Evolutionary conservation across 805 yeast species (phyloP), one percentile per base, ranked within the genome.

Genomic region (Clavispora fructus): DNA sequence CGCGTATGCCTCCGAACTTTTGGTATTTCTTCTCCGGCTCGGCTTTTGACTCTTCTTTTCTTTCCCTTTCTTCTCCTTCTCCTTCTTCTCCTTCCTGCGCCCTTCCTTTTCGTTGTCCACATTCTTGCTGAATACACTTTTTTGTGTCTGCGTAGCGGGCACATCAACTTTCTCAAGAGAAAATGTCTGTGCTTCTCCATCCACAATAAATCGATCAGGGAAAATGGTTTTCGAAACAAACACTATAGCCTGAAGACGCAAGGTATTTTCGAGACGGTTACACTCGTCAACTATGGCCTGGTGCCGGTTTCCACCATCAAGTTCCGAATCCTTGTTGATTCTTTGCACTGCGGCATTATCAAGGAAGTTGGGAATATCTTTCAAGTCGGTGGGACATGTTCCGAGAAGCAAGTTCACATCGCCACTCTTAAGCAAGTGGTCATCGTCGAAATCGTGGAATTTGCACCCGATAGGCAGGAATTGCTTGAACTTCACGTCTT

Each of bases 401-500:
- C 65, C 65, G 13, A 55, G 49, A n/a, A 61, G 54, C 10, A 60
- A 47, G 27, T 57, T 47, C 27, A 54, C 45, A 42, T 61, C 54
- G 12, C 51, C 48, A 26, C 61, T 50, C 17, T 42, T 33, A 49
- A 77, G 75, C 26, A 79, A 62, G 40, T 65, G 67, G 28, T 65
- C 67, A 55, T 85, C 90, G 51, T 82, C 70, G 53, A 83, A 85
- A 58, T 84, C 91, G 43, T 72, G 73, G 45, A 84, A 69, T 43
- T 73, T 74, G 51, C 68, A 73, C 23, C 74, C 75, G 14, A 85
- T 67, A 5, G 84, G 76, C 27, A 70, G 65, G 55, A 81, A 83
- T 50, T 83, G 90, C 48, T 78, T 79, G 52, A 81, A 66, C 19
- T 71, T 63, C 12, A 83, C 79, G 64, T 85, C 94, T 56, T 86